Base-by-base conservation (phyloP, 1,139 yeast genomes). In the Debaryomyces robertsiae region DNA sequence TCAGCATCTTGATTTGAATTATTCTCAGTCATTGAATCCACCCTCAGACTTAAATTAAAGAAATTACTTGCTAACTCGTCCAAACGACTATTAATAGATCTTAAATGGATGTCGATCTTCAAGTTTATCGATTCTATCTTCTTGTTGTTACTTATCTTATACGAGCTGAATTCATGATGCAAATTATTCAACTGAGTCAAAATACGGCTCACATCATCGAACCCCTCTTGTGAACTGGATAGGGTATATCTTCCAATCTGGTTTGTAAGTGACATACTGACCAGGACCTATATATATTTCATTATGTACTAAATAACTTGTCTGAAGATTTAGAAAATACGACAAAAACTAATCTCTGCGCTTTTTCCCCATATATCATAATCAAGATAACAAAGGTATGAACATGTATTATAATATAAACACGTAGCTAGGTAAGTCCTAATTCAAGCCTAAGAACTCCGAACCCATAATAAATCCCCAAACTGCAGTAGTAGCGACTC, bases 401-500 rank as follows among this genome's bases (percentile, higher is more conserved):
- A 5, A n/a, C 11, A 6, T n/a, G 14, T 25, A 25, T 25, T 17
- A 10, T n/a, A 25, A 6, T 10, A 25, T 25, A 25, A 11, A 25
- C 24, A 19, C 15, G 16, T 23, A 33, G 24, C 16, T 10, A 14
- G 6, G n/a, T 10, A 9, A n/a, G 19, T 6, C 27, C 17, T 22
- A 28, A 16, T 23, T 19, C 19, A 35, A 27, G 25, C 33, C 37
- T 10, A 40, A 14, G 5, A 24, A 36, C 18, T 36, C 32, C 3
- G 39, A 14, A 15, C 25, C 55, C 14, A 61, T 39, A 2, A 66
- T 62, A 51, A 75, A 73, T 7, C 75, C 76, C 69, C 77, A 65
- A 9, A 73, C 54, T 0, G 81, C 75, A 22, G 69, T 54, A 19
- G 65, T 52, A 0, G 88, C 70, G 19, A 88, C 77, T 0, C 95